Base-by-base conservation (phyloP, 1,284 basidiomycete species). In the Entoloma clypeatum region DNA sequence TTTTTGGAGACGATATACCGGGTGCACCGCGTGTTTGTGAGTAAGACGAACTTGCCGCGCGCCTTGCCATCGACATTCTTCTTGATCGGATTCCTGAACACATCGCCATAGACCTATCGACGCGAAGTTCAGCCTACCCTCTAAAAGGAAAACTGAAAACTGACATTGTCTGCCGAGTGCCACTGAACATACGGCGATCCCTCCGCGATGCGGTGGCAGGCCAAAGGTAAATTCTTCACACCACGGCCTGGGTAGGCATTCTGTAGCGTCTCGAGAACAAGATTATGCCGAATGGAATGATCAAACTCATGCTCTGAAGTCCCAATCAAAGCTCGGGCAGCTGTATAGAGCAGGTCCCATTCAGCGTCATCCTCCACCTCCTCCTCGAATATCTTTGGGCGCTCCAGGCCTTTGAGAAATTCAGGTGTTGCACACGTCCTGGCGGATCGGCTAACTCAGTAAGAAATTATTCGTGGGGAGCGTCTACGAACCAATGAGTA, bases 401-500 rank as follows among this genome's bases (percentile, higher is more conserved):
- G 32, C 32, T 34, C 32, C 7, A 34, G 8, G 6, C 32, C 32
- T 22, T 17, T 17, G n/a, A 34, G 32, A n/a, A 34, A 34, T 21
- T 34, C 32, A 3, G 32, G 32, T 7, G 32, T 34, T 9, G 32
- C 32, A n/a, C 32, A 34, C n/a, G 32, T 34, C 32, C 32, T 34
- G n/a, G 19, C 6, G 23, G 7, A 18, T 8, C 4, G 19, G 18
- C 13, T 7, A 34, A 7, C 18, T 31, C 3, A 31, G 16, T 14
- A 18, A 6, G 6, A 13, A 29, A 19, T 6, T 10, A 17, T 6
- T 6, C 24, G 3, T 19, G 3, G 27, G 16, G 22, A n/a, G 8
- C 16, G 23, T 23, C 21, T 23, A 16, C 23, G 10, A 19, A 44
- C 43, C 43, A 44, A 24, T 44, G 43, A 21, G 43, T 44, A 33